A percentile compares a stretch with the other conserved stretches of the same genome.
Conservation (phyloP, 1,284 basidiomycete genomes). For the Malassezia sp. region DNA sequence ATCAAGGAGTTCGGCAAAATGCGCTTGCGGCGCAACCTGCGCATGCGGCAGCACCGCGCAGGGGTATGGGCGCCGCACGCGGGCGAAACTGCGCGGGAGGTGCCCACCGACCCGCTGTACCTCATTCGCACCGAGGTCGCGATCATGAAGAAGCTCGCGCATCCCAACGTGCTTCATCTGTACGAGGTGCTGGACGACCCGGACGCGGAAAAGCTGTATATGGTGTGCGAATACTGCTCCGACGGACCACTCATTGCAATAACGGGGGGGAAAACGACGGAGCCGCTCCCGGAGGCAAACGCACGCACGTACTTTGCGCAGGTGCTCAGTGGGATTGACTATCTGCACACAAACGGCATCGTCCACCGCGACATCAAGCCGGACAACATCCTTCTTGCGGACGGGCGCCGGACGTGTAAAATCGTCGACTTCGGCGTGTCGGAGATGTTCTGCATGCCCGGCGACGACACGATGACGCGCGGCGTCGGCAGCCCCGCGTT, state of each 20-base stretch:
- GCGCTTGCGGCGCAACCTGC: constrained; percentile 28
- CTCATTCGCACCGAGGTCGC: constrained; percentile 40
- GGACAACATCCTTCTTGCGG: constrained; percentile 52
- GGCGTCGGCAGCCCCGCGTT: constrained; percentile 53
- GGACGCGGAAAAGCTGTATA: constrained; percentile 51
- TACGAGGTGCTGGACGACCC: constrained; percentile 54
- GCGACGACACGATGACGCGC: constrained; percentile 49
- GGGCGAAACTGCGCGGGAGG: too few relatives aligned
- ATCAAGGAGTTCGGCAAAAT: constrained; percentile 46
- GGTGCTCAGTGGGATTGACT: constrained; percentile 51
- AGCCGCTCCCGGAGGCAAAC: constrained; percentile 41
- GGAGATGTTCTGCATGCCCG: constrained; percentile 51
- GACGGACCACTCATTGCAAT: constrained; percentile 52
- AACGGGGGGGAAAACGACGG: constrained; percentile 27
- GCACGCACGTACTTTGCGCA: constrained; percentile 52
- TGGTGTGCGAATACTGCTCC: constrained; percentile 46
- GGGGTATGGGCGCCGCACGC: constrained; percentile 10
- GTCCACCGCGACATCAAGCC: constrained; percentile 53
- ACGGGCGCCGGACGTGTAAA: constrained; percentile 51
- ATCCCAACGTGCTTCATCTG: constrained; percentile 50
- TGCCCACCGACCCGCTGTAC: constrained; percentile 29
- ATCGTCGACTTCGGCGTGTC: constrained; percentile 55
- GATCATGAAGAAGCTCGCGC: constrained; percentile 39
- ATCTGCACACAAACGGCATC: constrained; percentile 53
- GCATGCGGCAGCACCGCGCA: constrained; percentile 18